These are phyloP conservation scores for Paulownia fortunei DNA, from an alignment of 257 asterid species.

Conservation along the genomic window DNA sequence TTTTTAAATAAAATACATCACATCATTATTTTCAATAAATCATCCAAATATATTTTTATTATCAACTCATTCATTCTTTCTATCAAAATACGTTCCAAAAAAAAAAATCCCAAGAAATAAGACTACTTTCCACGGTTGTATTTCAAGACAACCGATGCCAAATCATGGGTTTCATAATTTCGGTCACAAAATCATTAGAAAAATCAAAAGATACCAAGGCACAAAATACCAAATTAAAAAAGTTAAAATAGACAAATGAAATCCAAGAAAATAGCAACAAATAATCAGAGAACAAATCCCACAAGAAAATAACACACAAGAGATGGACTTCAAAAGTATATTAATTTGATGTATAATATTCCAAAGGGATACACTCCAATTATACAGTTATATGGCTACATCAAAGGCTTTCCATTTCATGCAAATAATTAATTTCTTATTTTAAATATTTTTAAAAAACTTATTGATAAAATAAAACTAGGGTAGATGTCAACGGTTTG, in stretches of 20 bases:
- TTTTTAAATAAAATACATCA: no score
- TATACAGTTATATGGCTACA: constrained; percentile 34
- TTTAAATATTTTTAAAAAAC: not conserved
- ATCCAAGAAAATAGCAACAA: constrained; percentile 34
- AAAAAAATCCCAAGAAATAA: no score
- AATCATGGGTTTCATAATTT: not conserved
- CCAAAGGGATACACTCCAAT: constrained; percentile 39
- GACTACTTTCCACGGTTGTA: not conserved
- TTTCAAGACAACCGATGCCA: not conserved
- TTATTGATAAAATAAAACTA: not conserved
- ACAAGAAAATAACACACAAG: not conserved
- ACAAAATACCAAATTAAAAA: constrained; percentile 32
- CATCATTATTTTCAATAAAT: no score
- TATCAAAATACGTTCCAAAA: no score
- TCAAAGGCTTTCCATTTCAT: constrained; percentile 29
- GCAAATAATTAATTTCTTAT: not conserved
- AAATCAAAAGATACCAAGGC: constrained; percentile 21
- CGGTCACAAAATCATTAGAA: not conserved
- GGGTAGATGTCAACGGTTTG: constrained; percentile 34
- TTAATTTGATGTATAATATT: constrained; percentile 13
- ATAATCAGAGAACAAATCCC: constrained; percentile 28
- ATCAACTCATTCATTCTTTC: no score
- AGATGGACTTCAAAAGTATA: not conserved
- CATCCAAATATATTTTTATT: no score
- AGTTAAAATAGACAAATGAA: constrained; percentile 16